Evolutionary conservation across 108 stramenopile genomes (phyloP).

Genomic region (Nannochloropsis gaditana): DNA sequence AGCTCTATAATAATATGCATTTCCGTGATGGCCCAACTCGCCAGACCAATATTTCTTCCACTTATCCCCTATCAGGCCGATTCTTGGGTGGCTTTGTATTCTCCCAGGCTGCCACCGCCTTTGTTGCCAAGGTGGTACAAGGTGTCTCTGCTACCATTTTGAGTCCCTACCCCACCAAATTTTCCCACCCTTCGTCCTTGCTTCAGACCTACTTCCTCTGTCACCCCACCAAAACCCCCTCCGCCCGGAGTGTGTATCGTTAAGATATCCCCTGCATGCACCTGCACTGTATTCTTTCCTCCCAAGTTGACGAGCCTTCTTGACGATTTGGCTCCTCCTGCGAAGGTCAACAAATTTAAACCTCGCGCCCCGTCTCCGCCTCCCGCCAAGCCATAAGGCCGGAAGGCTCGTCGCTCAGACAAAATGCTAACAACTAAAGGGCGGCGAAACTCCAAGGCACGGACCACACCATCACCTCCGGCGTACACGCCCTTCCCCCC

Average conservation of each 20-base stretch:
- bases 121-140: background rate
- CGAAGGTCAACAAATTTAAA: background rate
- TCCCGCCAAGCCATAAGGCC: slow-evolving; percentile 87
- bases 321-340: background rate
- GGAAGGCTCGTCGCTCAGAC: slow-evolving; percentile 81
- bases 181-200: background rate
- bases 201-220: background rate
- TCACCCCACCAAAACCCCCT: slow-evolving; percentile 36
- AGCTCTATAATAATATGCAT: background rate
- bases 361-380: slow-evolving; percentile 77
- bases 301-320: slow-evolving; percentile 74
- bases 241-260: slow-evolving; percentile 56
- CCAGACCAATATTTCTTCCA: background rate
- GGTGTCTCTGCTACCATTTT: background rate
- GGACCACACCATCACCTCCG: slow-evolving; percentile 90
- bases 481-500: slow-evolving; percentile 78
- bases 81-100: background rate
- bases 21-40: background rate
- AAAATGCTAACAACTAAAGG: slow-evolving; percentile 86
- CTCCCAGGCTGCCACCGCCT: background rate
- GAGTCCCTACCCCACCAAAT: background rate
- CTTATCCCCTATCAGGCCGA: background rate
- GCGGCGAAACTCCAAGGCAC: slow-evolving; percentile 86
- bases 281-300: slow-evolving; percentile 72
- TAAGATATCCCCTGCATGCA: slow-evolving; percentile 68